Evolutionary conservation across 2,329 filamentous ascomycete species (phyloP), one percentile per base, ranked within the genome.

Genomic region (Microcera coccophila): DNA sequence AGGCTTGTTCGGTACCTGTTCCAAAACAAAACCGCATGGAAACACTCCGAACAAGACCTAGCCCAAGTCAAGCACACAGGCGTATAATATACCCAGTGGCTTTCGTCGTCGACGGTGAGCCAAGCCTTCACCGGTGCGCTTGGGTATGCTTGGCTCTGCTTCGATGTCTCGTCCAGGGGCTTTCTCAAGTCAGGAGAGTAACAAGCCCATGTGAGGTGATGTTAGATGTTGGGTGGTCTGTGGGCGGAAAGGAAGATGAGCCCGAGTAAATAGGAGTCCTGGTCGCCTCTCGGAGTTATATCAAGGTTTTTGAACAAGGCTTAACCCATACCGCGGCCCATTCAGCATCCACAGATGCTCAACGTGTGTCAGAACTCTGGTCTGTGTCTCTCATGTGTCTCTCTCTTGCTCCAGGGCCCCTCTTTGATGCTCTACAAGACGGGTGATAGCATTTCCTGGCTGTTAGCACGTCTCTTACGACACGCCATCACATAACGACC

Each of bases 131-230:
- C n/a, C n/a, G n/a, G n/a, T n/a, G n/a, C n/a, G n/a, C n/a, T n/a
- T n/a, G n/a, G 22, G 49, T 56, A 32, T 54, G 53, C 51, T 49
- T 53, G 49, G 49, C 38, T n/a, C n/a, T 53, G 46, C 38, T 55
- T 45, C 42, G 52, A 47, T 49, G 50, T 45, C 47, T 48, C 50
- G 52, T 50, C 47, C 38, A 48, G 55, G 54, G 49, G 41, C 26
- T n/a, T 45, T 45, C 47, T 39, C 41, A 47, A 49, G 57, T 59
- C 56, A 59, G 56, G 55, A 58, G 56, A 59, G 56, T 39, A 37
- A 47, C 21, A 36, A 54, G 50, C 44, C 45, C 43, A 55, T 47
- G 56, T 59, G 54, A 59, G 56, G 56, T 56, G 55, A 59, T 59
- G 49, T 53, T 48, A 50, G 47, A 38, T 54, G 50, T 47, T 48